These are phyloP conservation scores for Rhodotorula sp. DNA, from an alignment of 1,284 basidiomycete species.

Conservation along the genomic window DNA sequence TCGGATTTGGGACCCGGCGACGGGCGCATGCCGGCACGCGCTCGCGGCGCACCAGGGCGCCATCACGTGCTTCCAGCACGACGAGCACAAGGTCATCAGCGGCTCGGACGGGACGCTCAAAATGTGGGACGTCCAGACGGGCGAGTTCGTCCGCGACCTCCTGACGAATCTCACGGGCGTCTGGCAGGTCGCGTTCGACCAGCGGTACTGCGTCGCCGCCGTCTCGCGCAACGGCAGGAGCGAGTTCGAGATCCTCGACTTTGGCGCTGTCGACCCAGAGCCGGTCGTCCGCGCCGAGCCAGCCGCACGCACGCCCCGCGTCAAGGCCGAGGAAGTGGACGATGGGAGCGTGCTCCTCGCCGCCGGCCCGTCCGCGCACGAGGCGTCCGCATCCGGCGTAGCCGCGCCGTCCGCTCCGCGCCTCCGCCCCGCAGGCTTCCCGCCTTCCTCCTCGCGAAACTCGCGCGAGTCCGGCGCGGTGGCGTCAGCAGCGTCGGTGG, in stretches of 20 bases:
- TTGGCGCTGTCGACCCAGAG: constrained; percentile 33
- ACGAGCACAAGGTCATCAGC: constrained; percentile 90
- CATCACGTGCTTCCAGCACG: constrained; percentile 96
- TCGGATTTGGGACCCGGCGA: constrained; percentile 86
- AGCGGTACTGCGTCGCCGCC: constrained; percentile 86
- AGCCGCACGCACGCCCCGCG: neutral
- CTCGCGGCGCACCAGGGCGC: constrained; percentile 87
- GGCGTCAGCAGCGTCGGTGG: neutral
- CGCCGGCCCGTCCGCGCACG: neutral
- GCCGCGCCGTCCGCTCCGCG: neutral
- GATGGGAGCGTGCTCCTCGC: neutral
- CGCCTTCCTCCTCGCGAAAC: neutral
- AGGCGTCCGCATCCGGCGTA: neutral
- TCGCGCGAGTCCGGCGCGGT: neutral
- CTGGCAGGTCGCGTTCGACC: constrained; percentile 94
- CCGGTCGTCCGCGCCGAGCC: neutral
- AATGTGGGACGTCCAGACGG: constrained; percentile 91
- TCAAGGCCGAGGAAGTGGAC: constrained; percentile 9
- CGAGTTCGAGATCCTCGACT: constrained; percentile 47
- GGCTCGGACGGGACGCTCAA: constrained; percentile 94
- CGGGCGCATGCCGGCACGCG: constrained; percentile 73
- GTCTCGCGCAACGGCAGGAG: constrained; percentile 44
- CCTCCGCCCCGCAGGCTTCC: constrained; percentile 5
- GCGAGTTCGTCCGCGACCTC: constrained; percentile 78
- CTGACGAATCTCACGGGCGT: constrained; percentile 85